These are phyloP conservation scores for Desmodesmus armatus DNA, from an alignment of 139 green algal species.

Conservation along the genomic window DNA sequence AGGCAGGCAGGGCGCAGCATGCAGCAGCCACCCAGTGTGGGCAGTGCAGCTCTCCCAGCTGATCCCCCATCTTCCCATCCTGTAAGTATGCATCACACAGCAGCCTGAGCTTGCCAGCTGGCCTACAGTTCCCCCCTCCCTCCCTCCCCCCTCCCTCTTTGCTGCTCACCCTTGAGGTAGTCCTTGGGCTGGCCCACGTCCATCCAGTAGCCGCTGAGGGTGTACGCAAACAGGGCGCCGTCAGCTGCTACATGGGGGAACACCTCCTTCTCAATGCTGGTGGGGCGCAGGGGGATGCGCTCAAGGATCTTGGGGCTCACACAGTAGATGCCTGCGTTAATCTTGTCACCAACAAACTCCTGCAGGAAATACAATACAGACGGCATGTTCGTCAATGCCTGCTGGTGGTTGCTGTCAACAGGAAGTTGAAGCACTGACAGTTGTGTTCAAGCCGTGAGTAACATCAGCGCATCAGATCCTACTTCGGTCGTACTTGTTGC, in stretches of 20 bases:
- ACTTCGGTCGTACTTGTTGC: no score
- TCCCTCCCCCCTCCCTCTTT: not conserved
- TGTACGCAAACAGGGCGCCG: slow-evolving; percentile 88
- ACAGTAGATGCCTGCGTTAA: slow-evolving; percentile 99
- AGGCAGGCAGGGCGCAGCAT: no score
- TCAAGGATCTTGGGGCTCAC: slow-evolving; percentile 87
- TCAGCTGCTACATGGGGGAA: slow-evolving; percentile 94
- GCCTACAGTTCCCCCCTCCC: no score
- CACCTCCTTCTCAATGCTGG: slow-evolving; percentile 96
- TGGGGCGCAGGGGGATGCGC: slow-evolving; percentile 94
- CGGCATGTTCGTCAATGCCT: not conserved
- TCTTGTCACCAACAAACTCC: slow-evolving; percentile 99
- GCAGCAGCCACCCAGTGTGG: not conserved
- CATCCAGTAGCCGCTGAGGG: slow-evolving; percentile 98
- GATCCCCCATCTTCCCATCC: no score
- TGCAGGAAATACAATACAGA: slow-evolving; percentile 52
- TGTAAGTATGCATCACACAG: no score
- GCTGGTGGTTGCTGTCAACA: not conserved
- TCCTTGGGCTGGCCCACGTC: slow-evolving; percentile 98
- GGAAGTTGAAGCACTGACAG: no score
- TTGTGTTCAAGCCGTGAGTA: no score
- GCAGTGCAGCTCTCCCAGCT: not conserved
- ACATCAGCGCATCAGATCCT: no score
- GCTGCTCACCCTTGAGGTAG: slow-evolving; percentile 75
- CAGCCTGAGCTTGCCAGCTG: not conserved